phyloP scores from a whole-genome alignment of 352 stramenopile genomes.

The Blastocystis sp. region DNA sequence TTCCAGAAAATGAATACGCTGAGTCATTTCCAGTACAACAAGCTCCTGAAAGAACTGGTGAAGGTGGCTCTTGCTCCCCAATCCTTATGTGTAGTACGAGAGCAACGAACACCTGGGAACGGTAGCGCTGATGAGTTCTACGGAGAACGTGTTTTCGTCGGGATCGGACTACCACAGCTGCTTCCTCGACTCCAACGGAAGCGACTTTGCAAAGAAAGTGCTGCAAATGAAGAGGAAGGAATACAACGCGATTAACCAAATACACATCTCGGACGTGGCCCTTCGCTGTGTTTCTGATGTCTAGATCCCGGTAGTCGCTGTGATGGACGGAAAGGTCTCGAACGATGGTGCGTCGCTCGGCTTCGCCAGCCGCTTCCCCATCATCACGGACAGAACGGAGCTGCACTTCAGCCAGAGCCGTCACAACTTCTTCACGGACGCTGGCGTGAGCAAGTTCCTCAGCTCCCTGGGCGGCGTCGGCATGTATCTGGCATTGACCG shows the following conservation, averaged over 20 bases:
- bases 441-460: constrained; percentile 30
- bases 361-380: constrained; percentile 34
- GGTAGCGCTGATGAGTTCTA: constrained; percentile 20
- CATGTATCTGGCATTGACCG: constrained; percentile 56
- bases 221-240: constrained; percentile 25
- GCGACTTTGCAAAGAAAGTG: not conserved
- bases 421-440: constrained; percentile 45
- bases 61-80: not conserved
- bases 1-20: constrained; percentile 6
- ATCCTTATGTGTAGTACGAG: constrained; percentile 46
- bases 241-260: constrained; percentile 58
- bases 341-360: not conserved
- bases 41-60: constrained; percentile 6
- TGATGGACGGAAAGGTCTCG: constrained; percentile 31
- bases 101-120: constrained; percentile 55
- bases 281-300: not conserved
- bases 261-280: constrained; percentile 25
- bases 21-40: not conserved
- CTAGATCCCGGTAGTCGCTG: constrained; percentile 33
- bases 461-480: constrained; percentile 50
- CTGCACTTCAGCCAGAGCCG: constrained; percentile 9
- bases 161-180: constrained; percentile 51
- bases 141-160: not conserved
- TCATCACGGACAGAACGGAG: constrained; percentile 14
- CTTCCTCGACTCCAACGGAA: constrained; percentile 18